Base-by-base conservation (phyloP, 768 basidiomycete species). In the Pisolithus marmoratus region DNA sequence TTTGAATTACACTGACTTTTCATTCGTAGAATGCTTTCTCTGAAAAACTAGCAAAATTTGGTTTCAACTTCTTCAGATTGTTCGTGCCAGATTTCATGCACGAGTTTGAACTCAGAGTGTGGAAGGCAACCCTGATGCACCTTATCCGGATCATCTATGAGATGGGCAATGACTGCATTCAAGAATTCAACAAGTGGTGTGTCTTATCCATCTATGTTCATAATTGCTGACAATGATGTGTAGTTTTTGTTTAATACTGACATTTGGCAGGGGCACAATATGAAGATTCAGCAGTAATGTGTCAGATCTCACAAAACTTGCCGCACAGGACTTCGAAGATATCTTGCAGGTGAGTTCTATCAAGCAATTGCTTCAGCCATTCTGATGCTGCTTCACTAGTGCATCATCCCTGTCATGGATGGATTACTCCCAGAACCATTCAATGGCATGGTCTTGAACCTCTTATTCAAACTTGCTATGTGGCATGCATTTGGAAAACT, bases 321-420 rank as follows among this genome's bases (percentile, higher is more conserved):
- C 69, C 0, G 74, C 69, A 1, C 53, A 58, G 1, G 68, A 76
- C 46, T 75, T 64, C 50, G 68, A 75, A 44, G 72, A 75, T 23
- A 55, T 74, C 0, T 53, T 75, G 0, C 73, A 73, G 57, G 54
- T 57, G 26, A 7, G 15, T 51, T 2, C 20, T 14, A 34, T 34
- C 12, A 1, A 12, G 2, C 31, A 14, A 12, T 34, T 14, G 11
- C 11, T 34, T 14, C 31, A 2, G 31, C 11, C 12, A 14, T 5
- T 12, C 12, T 34, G 31, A 34, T 2, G 12, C 31, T 12, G 14
- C 11, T 14, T 34, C 12, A 34, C 11, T 34, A 34, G 31, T 34
- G 31, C 31, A 34, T 34, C 5, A 34, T 34, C 9, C 31, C 31
- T 34, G 31, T 34, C 31, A 34, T 34, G 31, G 31, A 34, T 12